Conservation (phyloP, 2,329 filamentous ascomycete species). For the Claviceps africana region DNA sequence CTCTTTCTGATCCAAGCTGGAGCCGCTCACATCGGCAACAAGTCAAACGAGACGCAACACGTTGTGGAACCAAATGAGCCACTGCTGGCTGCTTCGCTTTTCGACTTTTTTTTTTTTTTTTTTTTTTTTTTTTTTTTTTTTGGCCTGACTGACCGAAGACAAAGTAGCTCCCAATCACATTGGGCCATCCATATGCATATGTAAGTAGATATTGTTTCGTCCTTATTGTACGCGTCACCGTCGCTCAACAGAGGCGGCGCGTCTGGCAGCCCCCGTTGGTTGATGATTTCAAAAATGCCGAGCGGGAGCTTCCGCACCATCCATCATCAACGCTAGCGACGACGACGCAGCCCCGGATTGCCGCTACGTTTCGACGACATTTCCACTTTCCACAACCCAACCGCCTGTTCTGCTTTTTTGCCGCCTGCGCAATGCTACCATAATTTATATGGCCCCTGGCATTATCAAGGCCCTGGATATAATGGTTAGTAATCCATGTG, state of each 20-base stretch:
- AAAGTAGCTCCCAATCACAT: background rate
- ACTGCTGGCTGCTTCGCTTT: background rate
- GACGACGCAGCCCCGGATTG: background rate
- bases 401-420: background rate
- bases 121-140: too few relatives aligned
- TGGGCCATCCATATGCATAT: background rate
- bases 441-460: background rate
- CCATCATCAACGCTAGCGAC: background rate
- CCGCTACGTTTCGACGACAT: background rate
- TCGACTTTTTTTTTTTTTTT: background rate
- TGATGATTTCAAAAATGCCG: background rate
- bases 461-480: background rate
- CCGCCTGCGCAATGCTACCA: background rate
- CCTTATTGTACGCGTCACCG: background rate
- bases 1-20: background rate
- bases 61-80: background rate
- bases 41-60: background rate
- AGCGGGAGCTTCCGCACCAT: background rate
- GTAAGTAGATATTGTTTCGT: background rate
- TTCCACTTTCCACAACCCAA: background rate
- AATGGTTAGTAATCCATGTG: background rate
- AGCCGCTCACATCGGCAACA: background rate
- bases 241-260: background rate
- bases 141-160: too few relatives aligned
- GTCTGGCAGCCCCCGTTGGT: background rate